Evolutionary conservation across 768 basidiomycete species (phyloP), one percentile per base, ranked within the genome.

Genomic region (Suillus fuscotomentosus): DNA sequence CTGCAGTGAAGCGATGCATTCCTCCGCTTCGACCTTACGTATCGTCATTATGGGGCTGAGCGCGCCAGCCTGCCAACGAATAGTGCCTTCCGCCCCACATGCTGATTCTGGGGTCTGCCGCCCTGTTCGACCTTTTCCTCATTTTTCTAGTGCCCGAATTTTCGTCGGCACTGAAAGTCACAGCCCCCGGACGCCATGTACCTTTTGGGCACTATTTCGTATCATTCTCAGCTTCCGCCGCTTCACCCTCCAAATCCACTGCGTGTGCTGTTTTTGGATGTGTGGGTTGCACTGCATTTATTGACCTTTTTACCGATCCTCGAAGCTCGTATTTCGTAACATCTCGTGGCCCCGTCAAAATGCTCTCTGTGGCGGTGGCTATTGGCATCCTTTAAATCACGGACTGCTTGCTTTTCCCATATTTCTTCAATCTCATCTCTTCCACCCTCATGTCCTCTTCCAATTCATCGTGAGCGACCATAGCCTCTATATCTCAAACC

Each of bases 351-450:
- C 64, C 61, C 38, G 68, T 31, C 57, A 75, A 71, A 71, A 70
- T 66, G 22, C 62, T 57, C 61, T 60, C 60, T 39, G 71, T 53
- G 55, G 60, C 60, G 56, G 54, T 56, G 64, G 42, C 36, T 55
- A 57, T 65, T 65, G 51, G 41, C 41, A 55, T 65, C 70, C 68
- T 75, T 75, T 75, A 75, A 65, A 60, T 31, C 42, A 56, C 51
- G 39, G n/a, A 48, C 60, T 61, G n/a, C 22, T 41, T 20, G 36
- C 43, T 38, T 60, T 51, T 63, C 61, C 51, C 62, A 68, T 62
- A 63, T 61, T 60, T 14, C 45, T 22, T 47, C 42, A 27, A 3
- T 7, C 8, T 7, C 63, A 59, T 59, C 36, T 27, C 47, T 50
- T n/a, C 64, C 17, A 63, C 50, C 66, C 38, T 27, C 39, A 59